phyloP scores from a whole-genome alignment of 2,329 filamentous ascomycete genomes.

The Scleromitrula shiraiana region DNA sequence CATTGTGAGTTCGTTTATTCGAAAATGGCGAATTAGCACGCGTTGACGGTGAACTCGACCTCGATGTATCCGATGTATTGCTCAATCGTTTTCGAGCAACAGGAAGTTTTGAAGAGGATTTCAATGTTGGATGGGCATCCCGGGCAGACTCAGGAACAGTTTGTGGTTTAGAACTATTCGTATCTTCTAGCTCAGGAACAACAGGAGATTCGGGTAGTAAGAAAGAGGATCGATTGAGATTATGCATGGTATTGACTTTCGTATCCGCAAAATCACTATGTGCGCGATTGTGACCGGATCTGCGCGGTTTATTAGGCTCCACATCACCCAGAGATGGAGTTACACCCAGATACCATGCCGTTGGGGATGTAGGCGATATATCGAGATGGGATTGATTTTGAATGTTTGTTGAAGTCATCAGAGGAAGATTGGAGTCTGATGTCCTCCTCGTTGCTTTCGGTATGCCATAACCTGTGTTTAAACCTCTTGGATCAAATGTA shows the following conservation, averaged over 20 bases:
- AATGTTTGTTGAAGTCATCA: constrained; percentile 37
- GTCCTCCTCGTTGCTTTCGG: constrained; percentile 48
- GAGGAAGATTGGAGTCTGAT: constrained; percentile 62
- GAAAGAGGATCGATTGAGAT: constrained; percentile 6
- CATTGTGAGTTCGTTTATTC: constrained; percentile 32
- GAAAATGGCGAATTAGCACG: constrained; percentile 41
- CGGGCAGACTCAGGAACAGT: background rate
- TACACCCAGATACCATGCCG: constrained; percentile 52
- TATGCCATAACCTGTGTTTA: constrained; percentile 54
- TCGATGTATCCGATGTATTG: constrained; percentile 39
- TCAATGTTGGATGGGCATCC: constrained; percentile 3
- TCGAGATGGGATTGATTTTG: constrained; percentile 50
- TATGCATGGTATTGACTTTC: constrained; percentile 24
- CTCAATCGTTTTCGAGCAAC: constrained; percentile 23
- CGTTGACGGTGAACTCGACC: constrained; percentile 27
- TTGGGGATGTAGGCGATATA: constrained; percentile 54
- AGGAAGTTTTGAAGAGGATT: constrained; percentile 22
- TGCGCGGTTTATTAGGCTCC: constrained; percentile 19
- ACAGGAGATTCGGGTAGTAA: constrained; percentile 1
- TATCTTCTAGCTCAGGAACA: background rate
- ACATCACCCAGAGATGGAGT: constrained; percentile 36
- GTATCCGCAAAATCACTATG: constrained; percentile 50
- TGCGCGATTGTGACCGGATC: constrained; percentile 41
- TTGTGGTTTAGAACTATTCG: background rate
- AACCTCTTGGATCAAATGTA: constrained; percentile 46